A percentile compares a stretch with the other conserved stretches of the same genome.
phyloP scores from a whole-genome alignment of 257 asterid species.

The Rhazya stricta region DNA sequence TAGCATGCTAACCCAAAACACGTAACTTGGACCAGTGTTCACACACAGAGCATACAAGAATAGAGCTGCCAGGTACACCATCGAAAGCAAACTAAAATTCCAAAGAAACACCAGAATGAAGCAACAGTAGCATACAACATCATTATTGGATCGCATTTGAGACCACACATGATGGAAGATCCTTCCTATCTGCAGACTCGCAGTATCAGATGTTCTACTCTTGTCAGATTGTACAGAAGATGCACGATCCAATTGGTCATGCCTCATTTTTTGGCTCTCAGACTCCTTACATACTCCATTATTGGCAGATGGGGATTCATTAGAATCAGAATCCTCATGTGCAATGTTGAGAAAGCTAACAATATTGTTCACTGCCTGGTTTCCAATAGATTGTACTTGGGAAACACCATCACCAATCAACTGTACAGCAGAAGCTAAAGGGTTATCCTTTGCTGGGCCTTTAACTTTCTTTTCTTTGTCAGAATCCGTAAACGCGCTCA shows the following conservation, averaged over 20 bases:
- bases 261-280: constrained; percentile 28
- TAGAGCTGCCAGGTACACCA: constrained; percentile 83
- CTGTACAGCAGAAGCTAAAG: constrained; percentile 87
- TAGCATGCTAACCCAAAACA: constrained; percentile 90
- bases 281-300: constrained; percentile 29
- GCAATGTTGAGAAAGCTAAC: constrained; percentile 78
- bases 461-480: constrained; percentile 45
- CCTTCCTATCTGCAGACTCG: constrained; percentile 74
- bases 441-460: constrained; percentile 62
- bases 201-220: constrained; percentile 63
- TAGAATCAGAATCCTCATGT: constrained; percentile 70
- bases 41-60: constrained; percentile 92
- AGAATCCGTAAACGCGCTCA: constrained; percentile 32
- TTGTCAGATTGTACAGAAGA: constrained; percentile 74
- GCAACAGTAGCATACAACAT: constrained; percentile 89
- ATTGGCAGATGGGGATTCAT: constrained; percentile 50
- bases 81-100: constrained; percentile 97
- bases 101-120: constrained; percentile 81
- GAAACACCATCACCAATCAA: constrained; percentile 89
- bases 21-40: constrained; percentile 86
- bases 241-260: constrained; percentile 46
- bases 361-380: constrained; percentile 86
- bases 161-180: constrained; percentile 80
- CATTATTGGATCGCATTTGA: constrained; percentile 89
- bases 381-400: constrained; percentile 95